Base-by-base conservation (phyloP, 1,139 yeast genomes). In the Hansenula lynferdii region DNA sequence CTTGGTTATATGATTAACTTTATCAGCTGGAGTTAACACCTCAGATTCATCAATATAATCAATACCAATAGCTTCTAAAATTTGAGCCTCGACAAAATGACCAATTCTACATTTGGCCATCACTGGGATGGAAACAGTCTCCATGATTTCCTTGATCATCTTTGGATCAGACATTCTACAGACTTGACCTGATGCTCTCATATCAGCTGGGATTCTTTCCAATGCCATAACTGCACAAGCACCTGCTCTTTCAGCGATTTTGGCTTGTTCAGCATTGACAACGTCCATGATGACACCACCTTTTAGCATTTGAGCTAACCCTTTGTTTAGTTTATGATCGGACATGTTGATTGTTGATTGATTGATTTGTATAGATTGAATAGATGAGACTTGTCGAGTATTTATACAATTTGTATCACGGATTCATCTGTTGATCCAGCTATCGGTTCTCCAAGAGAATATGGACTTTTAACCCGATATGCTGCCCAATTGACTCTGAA, bases 181-280 rank as follows among this genome's bases (percentile, higher is more conserved):
- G 36, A 85, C 95, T 46, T 85, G 85, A 37, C 94, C 92, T 39
- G 84, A 77, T 43, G 79, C 81, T 54, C 95, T 73, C 77, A 85
- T 85, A 57, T 85, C 95, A 14, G 95, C 90, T 18, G 95, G 95
- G 41, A 85, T 86, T 53, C 84, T 69, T 62, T 85, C 95, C 50
- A 85, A 70, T 4, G 95, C 95, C 95, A 85, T 85, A 28, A 85
- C 95, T 10, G 95, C 94, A 65, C 87, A 82, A 11, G 95, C 95
- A 45, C 95, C 95, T 3, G 95, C 92, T 43, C 66, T 70, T 61
- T 85, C 94, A 24, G 95, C 95, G 44, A 85, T 76, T 34, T 60
- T 54, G 18, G 82, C 82, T 56, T 76, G 81, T 45, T 75, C 82
- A 22, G 74, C 73, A 37, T 65, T 75, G 35, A 75, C 77, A 31